These are phyloP conservation scores for Rosa persica DNA, from an alignment of 306 rosid genomes.

Conservation along the genomic window DNA sequence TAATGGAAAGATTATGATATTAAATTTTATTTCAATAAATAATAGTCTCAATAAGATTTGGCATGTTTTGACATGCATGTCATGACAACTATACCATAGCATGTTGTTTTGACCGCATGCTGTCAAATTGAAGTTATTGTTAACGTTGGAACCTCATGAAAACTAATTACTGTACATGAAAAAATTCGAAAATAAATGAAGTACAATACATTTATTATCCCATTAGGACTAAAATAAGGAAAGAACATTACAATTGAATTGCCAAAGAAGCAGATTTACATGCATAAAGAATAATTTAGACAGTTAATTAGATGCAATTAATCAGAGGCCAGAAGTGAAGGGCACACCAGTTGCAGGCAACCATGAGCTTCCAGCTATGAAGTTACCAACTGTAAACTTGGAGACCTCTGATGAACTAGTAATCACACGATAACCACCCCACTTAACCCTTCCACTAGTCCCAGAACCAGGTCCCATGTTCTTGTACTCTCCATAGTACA, in stretches of 20 bases:
- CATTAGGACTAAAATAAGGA: not conserved
- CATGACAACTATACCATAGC: too few species aligned
- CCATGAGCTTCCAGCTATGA: conserved; percentile 54
- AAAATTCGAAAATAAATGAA: not conserved
- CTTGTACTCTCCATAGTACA: conserved; percentile 58
- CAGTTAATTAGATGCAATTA: not conserved
- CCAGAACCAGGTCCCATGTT: conserved; percentile 48
- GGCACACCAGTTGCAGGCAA: conserved; percentile 48
- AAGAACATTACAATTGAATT: not conserved
- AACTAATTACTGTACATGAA: not conserved
- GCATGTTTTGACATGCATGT: too few species aligned
- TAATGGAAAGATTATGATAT: too few species aligned
- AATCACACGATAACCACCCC: conserved; percentile 53
- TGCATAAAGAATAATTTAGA: not conserved
- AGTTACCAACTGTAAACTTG: conserved; percentile 34
- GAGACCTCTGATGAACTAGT: conserved; percentile 35
- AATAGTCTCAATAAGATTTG: too few species aligned
- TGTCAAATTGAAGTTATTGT: not conserved
- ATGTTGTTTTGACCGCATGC: too few species aligned
- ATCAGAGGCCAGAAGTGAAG: conserved; percentile 34
- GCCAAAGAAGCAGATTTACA: not conserved
- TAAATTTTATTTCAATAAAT: too few species aligned
- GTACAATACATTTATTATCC: not conserved
- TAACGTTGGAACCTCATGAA: not conserved
- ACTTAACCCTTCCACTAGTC: conserved; percentile 41